Evolutionary conservation across 106 monocot genomes (phyloP).

Genomic region (Amphibolis antarctica): DNA sequence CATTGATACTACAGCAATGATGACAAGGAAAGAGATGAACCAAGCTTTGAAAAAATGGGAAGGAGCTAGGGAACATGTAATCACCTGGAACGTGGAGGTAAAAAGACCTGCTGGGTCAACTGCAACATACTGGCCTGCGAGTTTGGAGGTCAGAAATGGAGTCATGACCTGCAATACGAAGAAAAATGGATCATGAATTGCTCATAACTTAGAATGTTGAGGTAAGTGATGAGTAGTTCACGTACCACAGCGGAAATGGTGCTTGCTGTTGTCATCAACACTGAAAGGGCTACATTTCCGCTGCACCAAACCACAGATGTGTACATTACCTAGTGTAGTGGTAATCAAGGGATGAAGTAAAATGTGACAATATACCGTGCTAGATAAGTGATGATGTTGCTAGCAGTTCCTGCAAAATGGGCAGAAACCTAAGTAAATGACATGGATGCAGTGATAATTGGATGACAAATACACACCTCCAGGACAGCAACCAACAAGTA

Average conservation of each 20-base stretch:
- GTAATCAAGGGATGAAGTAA: too few relatives aligned
- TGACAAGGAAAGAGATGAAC: too few relatives aligned
- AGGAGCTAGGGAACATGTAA: neutral
- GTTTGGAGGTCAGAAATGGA: conserved; percentile 78
- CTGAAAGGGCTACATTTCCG: conserved; percentile 92
- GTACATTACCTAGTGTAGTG: too few relatives aligned
- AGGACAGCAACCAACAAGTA: conserved; percentile 87
- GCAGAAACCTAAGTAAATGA: too few relatives aligned
- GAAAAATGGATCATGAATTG: neutral
- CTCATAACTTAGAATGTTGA: neutral
- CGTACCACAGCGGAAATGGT: conserved; percentile 72
- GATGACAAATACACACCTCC: conserved; percentile 41
- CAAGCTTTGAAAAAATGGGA: neutral
- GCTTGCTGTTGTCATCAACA: conserved; percentile 87
- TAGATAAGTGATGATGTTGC: conserved; percentile 90
- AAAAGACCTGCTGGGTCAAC: conserved; percentile 76
- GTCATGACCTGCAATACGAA: conserved; percentile 54
- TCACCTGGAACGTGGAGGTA: conserved; percentile 78
- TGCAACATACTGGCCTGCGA: conserved; percentile 89
- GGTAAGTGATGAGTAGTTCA: neutral
- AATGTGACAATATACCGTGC: conserved; percentile 33
- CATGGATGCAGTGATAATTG: neutral
- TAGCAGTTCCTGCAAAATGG: conserved; percentile 61
- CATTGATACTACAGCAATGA: too few relatives aligned
- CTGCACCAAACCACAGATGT: conserved; percentile 19